These are phyloP conservation scores for Colletotrichum sp. DNA, from an alignment of 2,329 filamentous ascomycete species.

Conservation along the genomic window DNA sequence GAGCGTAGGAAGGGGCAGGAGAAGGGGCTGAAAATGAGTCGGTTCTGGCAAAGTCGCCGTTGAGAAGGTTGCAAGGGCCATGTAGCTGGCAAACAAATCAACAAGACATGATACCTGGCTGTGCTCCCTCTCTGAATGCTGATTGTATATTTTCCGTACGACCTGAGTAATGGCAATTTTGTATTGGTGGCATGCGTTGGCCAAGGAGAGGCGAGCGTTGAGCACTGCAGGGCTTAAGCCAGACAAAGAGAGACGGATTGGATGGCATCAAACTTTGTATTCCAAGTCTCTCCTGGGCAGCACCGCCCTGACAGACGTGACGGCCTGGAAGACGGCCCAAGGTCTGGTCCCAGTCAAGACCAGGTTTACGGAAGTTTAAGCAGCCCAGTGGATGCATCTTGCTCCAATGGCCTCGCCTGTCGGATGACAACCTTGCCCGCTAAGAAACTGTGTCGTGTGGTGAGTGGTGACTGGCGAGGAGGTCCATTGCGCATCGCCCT, in stretches of 20 bases:
- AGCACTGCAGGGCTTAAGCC: not conserved
- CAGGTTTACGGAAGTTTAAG: conserved; percentile 1
- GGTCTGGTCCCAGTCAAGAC: not conserved
- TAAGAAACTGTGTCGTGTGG: not conserved
- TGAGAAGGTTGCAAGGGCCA: not conserved
- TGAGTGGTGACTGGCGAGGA: not conserved
- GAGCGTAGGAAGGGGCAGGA: conserved; percentile 8
- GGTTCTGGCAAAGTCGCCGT: not conserved
- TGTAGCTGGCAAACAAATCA: not conserved
- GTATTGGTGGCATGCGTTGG: not conserved
- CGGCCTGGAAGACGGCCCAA: not conserved
- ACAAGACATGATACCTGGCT: not conserved
- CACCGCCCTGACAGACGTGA: not conserved
- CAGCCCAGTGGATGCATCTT: not conserved
- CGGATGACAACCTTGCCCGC: not conserved
- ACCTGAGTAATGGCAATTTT: not conserved
- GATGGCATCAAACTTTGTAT: not conserved
- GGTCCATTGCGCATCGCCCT: not conserved
- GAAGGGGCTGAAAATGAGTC: conserved; percentile 2
- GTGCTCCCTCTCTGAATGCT: not conserved
- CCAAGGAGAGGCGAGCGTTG: not conserved
- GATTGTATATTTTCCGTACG: not conserved
- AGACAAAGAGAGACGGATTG: not conserved
- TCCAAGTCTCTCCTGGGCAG: not conserved
- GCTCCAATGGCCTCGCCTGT: not conserved